A percentile compares a stretch with the other conserved stretches of the same genome.
These are phyloP conservation scores for Chalaropsis thielavioides DNA, from an alignment of 2,329 filamentous ascomycete genomes.

Conservation along the genomic window DNA sequence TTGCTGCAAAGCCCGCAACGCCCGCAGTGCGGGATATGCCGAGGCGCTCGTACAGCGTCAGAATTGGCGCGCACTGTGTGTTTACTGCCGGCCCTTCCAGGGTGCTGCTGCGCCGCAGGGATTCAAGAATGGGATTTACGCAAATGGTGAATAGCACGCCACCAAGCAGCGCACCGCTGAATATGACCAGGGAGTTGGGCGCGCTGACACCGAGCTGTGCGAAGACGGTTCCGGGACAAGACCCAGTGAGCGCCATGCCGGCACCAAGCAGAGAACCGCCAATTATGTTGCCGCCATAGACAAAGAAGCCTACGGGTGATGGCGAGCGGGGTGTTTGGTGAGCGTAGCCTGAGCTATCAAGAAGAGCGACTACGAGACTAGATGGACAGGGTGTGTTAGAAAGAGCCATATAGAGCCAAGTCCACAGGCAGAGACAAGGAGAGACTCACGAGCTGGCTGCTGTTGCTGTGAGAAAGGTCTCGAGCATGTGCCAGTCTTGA, in stretches of 20 bases:
- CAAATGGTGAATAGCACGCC: slow-evolving; percentile 39
- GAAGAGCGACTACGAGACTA: slow-evolving; percentile 33
- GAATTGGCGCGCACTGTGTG: slow-evolving; percentile 18
- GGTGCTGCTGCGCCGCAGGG: background rate
- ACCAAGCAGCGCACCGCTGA: slow-evolving; percentile 40
- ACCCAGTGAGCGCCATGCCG: slow-evolving; percentile 52
- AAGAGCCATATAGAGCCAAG: background rate
- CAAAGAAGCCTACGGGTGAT: slow-evolving; percentile 39
- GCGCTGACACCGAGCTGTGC: slow-evolving; percentile 44
- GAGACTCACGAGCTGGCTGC: slow-evolving; percentile 44
- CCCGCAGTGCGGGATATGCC: slow-evolving; percentile 27
- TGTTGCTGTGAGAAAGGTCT: slow-evolving; percentile 48
- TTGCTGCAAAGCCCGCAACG: slow-evolving; percentile 31
- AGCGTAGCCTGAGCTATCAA: slow-evolving; percentile 31
- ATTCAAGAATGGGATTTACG: slow-evolving; percentile 24
- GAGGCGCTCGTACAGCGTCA: slow-evolving; percentile 29
- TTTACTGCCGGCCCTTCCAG: background rate
- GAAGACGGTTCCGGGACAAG: slow-evolving; percentile 51
- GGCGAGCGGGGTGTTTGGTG: slow-evolving; percentile 34
- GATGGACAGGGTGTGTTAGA: background rate
- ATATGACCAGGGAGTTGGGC: slow-evolving; percentile 35
- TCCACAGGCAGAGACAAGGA: no score
- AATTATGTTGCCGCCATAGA: slow-evolving; percentile 50
- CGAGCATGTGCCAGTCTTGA: slow-evolving; percentile 50
- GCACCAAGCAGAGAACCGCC: slow-evolving; percentile 47